Base-by-base conservation (phyloP, 176 grass and related monocot genomes). In the Ampelocalamus luodianensis region DNA sequence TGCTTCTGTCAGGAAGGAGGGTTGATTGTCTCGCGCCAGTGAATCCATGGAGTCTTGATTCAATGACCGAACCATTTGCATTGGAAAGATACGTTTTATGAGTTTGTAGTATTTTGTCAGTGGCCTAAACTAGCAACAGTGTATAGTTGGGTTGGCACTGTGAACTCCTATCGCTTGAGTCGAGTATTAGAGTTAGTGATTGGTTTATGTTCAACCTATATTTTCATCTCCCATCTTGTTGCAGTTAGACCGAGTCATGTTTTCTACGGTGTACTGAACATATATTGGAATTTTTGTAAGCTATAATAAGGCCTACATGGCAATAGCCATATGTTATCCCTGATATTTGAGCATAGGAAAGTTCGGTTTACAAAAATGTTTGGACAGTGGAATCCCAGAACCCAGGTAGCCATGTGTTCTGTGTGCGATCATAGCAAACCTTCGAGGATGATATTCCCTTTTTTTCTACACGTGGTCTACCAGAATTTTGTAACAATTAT, bases 81-180 rank as follows among this genome's bases (percentile, higher is more conserved):
- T 91, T 87, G 85, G 85, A 84, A 90, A 68, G 62, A 87, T 87
- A 76, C 63, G 17, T 75, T 87, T 91, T 76, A 87, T 74, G 81
- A 80, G 70, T 91, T 91, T 63, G 34, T 87, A 91, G 80, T 79
- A 83, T 83, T 68, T 83, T 60, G 59, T 84, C 69, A 63, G 81
- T 91, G 89, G 81, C 85, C 80, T 90, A 90, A 90, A 80, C 75
- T 91, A 91, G 89, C 85, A 87, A 87, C 89, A 91, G 81, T 91
- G 80, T 91, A 91, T 91, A 91, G 85, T 80, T 91, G 74, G 85
- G 80, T 91, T 91, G 80, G 53, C 85, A 87, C 89, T 87, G 80
- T 60, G 54, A 84, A 84, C 76, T 87, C 55, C 75, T 70, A 68
- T 68, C 14, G 39, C 78, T 91, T 63, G 51, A 82, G 81, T 50